phyloP scores from a whole-genome alignment of 2,329 filamentous ascomycete genomes.

The Sphaerostilbella broomeana region DNA sequence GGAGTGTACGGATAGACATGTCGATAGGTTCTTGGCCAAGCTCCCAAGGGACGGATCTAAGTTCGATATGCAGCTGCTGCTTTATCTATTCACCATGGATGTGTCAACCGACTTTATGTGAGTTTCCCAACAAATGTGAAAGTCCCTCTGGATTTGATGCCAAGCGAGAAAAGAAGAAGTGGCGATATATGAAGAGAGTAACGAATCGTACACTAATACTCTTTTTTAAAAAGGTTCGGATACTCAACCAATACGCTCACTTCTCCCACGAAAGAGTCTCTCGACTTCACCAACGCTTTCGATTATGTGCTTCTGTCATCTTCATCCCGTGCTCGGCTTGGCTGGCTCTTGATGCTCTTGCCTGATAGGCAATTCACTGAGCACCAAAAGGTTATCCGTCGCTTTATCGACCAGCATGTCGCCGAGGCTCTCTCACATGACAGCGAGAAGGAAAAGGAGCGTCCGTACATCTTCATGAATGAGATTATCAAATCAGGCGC shows the following conservation, averaged over 20 bases:
- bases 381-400: constrained; percentile 34
- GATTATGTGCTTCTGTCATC: constrained; percentile 39
- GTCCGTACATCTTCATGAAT: constrained; percentile 49
- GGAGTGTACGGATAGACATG: constrained; percentile 62
- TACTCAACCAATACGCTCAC: constrained; percentile 36
- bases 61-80: constrained; percentile 57
- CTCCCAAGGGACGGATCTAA: constrained; percentile 49
- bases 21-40: constrained; percentile 51
- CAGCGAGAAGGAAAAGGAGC: constrained; percentile 28
- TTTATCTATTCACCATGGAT: constrained; percentile 61
- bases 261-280: constrained; percentile 28
- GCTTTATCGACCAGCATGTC: constrained; percentile 45
- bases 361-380: constrained; percentile 33
- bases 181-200: neutral
- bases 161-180: neutral
- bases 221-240: constrained; percentile 29
- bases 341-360: constrained; percentile 30
- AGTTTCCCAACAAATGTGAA: too few relatives aligned
- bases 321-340: constrained; percentile 33
- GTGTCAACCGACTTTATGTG: constrained; percentile 59
- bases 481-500: constrained; percentile 45
- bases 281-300: constrained; percentile 42
- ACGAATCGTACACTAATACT: neutral
- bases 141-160: too few relatives aligned
- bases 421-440: constrained; percentile 32